phyloP scores from a whole-genome alignment of 2,329 filamentous ascomycete species.

The Pezicula carpinea region DNA sequence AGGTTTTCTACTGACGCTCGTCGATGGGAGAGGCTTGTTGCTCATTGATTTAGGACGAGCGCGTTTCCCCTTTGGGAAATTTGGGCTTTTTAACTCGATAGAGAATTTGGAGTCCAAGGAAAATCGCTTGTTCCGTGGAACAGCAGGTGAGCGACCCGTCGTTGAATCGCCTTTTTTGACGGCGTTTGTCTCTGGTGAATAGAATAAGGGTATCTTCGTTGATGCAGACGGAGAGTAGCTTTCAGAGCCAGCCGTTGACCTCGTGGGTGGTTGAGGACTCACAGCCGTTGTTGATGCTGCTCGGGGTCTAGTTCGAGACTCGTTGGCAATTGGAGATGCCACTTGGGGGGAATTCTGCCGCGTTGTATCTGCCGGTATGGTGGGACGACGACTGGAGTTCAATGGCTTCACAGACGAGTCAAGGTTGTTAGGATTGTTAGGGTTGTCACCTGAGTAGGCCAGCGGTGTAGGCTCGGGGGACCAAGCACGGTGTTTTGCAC shows the following conservation, averaged over 20 bases:
- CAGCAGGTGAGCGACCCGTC: background rate
- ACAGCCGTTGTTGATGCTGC: constrained; percentile 4
- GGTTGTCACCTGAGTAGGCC: background rate
- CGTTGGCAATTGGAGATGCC: constrained; percentile 1
- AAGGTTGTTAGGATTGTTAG: background rate
- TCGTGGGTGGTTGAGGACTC: background rate
- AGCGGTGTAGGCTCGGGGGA: background rate
- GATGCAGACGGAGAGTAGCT: constrained; percentile 9
- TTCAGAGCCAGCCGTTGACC: constrained; percentile 8
- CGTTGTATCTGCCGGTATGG: background rate
- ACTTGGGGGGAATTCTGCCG: no score
- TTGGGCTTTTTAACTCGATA: background rate
- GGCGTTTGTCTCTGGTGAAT: background rate
- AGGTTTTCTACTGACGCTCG: background rate
- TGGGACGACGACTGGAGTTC: background rate
- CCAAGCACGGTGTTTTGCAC: background rate
- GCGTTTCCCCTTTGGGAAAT: no score
- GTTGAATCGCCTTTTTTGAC: no score
- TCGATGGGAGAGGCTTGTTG: background rate
- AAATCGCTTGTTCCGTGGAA: background rate
- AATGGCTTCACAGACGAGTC: background rate
- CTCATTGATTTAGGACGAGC: background rate
- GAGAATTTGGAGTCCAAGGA: background rate
- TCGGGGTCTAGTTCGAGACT: constrained; percentile 4
- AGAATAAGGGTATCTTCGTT: background rate